Conservation (phyloP, 345 rosid species). For the Ailanthus altissimus region DNA sequence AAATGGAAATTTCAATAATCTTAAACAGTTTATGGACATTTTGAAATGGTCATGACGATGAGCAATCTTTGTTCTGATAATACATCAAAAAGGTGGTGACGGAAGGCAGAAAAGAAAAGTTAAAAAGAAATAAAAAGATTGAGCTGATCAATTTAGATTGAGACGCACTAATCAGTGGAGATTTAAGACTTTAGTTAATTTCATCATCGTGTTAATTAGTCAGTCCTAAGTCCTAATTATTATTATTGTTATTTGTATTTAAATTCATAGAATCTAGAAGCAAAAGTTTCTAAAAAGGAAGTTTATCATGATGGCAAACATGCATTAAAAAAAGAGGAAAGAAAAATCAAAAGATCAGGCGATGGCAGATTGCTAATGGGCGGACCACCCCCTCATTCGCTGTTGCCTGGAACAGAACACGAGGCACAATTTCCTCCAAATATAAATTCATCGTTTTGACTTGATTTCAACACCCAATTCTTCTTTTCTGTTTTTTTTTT, state of each 20-base stretch:
- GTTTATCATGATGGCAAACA: background rate
- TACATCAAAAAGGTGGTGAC: background rate
- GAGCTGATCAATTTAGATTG: background rate
- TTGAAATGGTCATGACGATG: background rate
- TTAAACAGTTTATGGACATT: too few relatives aligned
- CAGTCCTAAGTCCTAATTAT: background rate
- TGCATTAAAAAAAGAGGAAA: background rate
- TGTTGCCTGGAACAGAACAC: background rate
- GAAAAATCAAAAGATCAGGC: background rate
- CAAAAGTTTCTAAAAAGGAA: background rate
- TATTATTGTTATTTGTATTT: too few relatives aligned
- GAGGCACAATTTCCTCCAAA: background rate
- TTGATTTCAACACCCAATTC: background rate
- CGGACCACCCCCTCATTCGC: background rate
- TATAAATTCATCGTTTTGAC: background rate
- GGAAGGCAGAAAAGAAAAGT: background rate
- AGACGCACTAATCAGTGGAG: background rate
- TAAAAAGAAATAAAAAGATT: background rate
- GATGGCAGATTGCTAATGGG: background rate
- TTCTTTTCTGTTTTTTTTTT: too few relatives aligned
- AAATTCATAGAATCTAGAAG: constrained; percentile 7
- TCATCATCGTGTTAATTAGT: background rate
- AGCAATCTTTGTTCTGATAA: background rate
- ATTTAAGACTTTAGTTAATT: background rate
- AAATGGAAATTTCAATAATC: background rate